These are phyloP conservation scores for Sphagnum contortum DNA, from an alignment of 225 moss, liverwort and hornwort species.

Conservation along the genomic window DNA sequence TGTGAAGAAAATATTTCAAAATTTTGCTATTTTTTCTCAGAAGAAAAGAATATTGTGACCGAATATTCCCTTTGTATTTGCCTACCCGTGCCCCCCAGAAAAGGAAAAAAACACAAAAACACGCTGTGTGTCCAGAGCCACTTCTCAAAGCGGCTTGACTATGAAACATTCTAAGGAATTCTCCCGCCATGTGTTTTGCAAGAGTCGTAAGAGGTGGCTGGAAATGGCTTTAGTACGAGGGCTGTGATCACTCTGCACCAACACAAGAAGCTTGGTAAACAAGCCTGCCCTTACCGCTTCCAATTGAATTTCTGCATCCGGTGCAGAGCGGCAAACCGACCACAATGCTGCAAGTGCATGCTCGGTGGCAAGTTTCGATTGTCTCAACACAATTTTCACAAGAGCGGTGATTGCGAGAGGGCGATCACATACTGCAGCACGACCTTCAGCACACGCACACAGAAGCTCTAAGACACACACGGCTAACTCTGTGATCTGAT, in stretches of 20 bases:
- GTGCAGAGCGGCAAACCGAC: conserved; percentile 2
- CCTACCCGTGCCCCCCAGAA: too few relatives aligned
- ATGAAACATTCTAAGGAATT: background rate
- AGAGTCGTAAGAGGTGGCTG: conserved; percentile 9
- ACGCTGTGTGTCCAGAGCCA: too few relatives aligned
- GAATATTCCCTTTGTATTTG: too few relatives aligned
- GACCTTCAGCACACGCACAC: conserved; percentile 8
- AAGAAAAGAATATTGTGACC: too few relatives aligned
- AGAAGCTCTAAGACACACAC: conserved; percentile 12
- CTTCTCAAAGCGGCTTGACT: background rate
- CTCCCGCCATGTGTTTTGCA: conserved; percentile 14
- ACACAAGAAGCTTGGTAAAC: conserved; percentile 17
- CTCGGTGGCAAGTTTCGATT: conserved; percentile 4
- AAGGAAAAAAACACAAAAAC: too few relatives aligned
- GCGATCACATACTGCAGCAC: conserved; percentile 3
- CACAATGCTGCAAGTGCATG: conserved; percentile 3
- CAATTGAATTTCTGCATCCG: conserved; percentile 2
- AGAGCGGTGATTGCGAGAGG: conserved; percentile 12
- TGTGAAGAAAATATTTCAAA: too few relatives aligned
- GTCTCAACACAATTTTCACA: conserved; percentile 4
- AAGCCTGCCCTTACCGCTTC: conserved; percentile 13
- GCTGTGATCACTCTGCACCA: conserved; percentile 16
- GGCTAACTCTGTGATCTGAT: background rate
- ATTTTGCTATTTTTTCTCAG: too few relatives aligned
- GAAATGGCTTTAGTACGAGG: conserved; percentile 12